phyloP scores from a whole-genome alignment of 2,329 filamentous ascomycete genomes.

The Dactylellina sp. region DNA sequence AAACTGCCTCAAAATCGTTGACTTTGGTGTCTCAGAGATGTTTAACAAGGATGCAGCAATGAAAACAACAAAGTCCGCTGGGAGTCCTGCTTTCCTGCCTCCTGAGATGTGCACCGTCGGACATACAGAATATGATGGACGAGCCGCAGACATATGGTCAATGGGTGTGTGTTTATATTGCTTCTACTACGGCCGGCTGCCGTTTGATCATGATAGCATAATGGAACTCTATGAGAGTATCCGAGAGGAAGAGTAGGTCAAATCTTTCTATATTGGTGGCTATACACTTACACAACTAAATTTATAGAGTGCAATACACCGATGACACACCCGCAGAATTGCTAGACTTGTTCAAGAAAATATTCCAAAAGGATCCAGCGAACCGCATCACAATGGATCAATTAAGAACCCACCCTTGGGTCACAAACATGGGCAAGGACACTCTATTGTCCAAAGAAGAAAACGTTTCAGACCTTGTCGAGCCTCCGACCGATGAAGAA shows the following conservation, averaged over 20 bases:
- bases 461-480: conserved; percentile 83
- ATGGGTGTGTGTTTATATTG: conserved; percentile 98
- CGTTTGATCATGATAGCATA: conserved; percentile 82
- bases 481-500: conserved; percentile 88
- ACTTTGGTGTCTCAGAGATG: conserved; percentile 99
- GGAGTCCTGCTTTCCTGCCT: conserved; percentile 92
- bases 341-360: conserved; percentile 76
- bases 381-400: conserved; percentile 86
- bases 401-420: conserved; percentile 91
- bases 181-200: conserved; percentile 85
- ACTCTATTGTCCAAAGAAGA: conserved; percentile 82
- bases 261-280: not conserved
- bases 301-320: conserved; percentile 69
- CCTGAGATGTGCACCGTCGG: conserved; percentile 89
- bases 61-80: conserved; percentile 91
- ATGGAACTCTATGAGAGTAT: conserved; percentile 92
- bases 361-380: conserved; percentile 86
- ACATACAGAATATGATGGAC: conserved; percentile 88
- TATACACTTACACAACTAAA: conserved; percentile 11
- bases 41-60: conserved; percentile 89
- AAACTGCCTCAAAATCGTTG: conserved; percentile 94
- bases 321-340: conserved; percentile 76
- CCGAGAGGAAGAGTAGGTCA: conserved; percentile 71
- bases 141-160: conserved; percentile 95
- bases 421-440: conserved; percentile 83